Evolutionary conservation across 2,329 filamentous ascomycete genomes (phyloP).

Genomic region (Stemphylium beticola): DNA sequence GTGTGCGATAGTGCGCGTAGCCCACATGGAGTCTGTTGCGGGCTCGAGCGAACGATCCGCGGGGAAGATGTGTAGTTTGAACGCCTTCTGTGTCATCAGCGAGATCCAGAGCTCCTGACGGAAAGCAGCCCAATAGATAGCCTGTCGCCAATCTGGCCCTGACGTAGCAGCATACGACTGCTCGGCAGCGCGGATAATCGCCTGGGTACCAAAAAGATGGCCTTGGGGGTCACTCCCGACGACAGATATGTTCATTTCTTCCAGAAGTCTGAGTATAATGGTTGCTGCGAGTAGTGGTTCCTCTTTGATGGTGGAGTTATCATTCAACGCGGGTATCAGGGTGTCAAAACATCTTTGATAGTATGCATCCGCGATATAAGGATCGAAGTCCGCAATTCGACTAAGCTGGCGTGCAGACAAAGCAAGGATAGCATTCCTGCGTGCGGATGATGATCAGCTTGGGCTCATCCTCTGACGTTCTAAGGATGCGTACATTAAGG

Average conservation of each 20-base stretch:
- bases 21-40: constrained; percentile 51
- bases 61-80: constrained; percentile 46
- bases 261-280: constrained; percentile 49
- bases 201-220: constrained; percentile 49
- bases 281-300: constrained; percentile 51
- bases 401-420: constrained; percentile 52
- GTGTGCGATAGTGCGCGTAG: constrained; percentile 51
- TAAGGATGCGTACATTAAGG: constrained; percentile 36
- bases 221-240: constrained; percentile 46
- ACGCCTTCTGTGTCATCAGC: constrained; percentile 46
- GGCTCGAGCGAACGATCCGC: constrained; percentile 50
- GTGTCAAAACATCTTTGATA: constrained; percentile 51
- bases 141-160: constrained; percentile 43
- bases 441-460: background rate
- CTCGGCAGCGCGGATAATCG: constrained; percentile 45
- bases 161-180: constrained; percentile 40
- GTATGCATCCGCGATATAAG: constrained; percentile 52
- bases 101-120: constrained; percentile 49
- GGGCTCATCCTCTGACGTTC: too few relatives aligned
- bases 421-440: constrained; percentile 49
- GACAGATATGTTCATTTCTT: constrained; percentile 52
- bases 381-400: constrained; percentile 48
- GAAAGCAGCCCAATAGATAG: constrained; percentile 49
- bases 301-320: constrained; percentile 49
- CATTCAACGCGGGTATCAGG: constrained; percentile 49